Percentiles rank a stretch among this genome's conserved stretches.
Evolutionary conservation across 768 basidiomycete species (phyloP).

Genomic region (Suillus ampliporus): DNA sequence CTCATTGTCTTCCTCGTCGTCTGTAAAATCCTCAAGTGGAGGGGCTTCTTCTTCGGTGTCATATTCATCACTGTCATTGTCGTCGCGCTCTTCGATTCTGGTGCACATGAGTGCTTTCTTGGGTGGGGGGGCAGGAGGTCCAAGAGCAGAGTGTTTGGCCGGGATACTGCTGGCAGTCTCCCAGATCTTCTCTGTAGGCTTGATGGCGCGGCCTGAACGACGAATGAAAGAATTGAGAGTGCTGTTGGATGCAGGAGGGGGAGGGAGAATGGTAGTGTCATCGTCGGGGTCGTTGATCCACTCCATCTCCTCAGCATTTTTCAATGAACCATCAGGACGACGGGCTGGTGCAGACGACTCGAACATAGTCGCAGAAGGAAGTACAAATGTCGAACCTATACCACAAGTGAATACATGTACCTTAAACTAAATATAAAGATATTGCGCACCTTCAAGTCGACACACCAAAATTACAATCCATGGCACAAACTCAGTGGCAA

Average conservation of each 20-base stretch:
- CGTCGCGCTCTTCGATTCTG: too few relatives aligned
- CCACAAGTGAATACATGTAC: background rate
- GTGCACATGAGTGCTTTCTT: background rate
- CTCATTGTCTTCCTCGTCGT: background rate
- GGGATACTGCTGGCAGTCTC: background rate
- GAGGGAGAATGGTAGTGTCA: too few relatives aligned
- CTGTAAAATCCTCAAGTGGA: background rate
- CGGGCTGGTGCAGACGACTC: too few relatives aligned
- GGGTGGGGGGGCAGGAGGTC: background rate
- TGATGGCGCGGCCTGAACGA: background rate
- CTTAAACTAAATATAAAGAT: too few relatives aligned
- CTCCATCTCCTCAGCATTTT: background rate
- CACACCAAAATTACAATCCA: background rate
- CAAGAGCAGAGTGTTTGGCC: background rate
- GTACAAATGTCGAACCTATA: background rate
- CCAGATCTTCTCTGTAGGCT: background rate
- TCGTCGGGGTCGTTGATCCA: background rate
- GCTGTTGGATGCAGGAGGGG: background rate
- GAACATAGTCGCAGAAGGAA: background rate
- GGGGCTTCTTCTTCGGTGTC: background rate
- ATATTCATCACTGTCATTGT: too few relatives aligned
- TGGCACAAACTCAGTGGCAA: background rate
- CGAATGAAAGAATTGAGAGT: background rate
- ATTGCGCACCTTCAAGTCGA: too few relatives aligned
- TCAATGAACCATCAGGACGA: background rate